Conservation (phyloP, 345 rosid species). For the Tarenaya hassleriana region DNA sequence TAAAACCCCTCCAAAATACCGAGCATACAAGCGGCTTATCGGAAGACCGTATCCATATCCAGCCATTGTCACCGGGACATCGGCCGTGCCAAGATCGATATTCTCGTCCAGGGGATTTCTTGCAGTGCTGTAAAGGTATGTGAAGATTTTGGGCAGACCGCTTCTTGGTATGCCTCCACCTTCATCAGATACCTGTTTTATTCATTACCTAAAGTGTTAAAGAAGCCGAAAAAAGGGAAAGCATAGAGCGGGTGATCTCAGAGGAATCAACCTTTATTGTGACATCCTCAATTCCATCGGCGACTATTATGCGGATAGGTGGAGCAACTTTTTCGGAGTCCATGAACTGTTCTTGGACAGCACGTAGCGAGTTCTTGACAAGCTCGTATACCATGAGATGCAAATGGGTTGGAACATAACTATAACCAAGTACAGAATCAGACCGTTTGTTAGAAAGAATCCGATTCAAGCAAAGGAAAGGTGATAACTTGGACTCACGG, state of each 20-base stretch:
- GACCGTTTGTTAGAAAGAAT: conserved; percentile 3
- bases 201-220: conserved; percentile 56
- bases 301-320: conserved; percentile 73
- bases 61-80: conserved; percentile 73
- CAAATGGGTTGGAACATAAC: conserved; percentile 88
- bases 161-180: conserved; percentile 93
- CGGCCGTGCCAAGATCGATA: conserved; percentile 53
- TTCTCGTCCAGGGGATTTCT: conserved; percentile 76
- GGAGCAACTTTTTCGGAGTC: conserved; percentile 78
- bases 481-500: conserved; percentile 50
- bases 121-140: conserved; percentile 93
- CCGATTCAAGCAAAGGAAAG: background rate
- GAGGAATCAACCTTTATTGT: conserved; percentile 60
- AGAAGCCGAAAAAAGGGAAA: background rate
- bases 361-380: conserved; percentile 92
- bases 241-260: background rate
- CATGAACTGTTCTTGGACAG: conserved; percentile 79
- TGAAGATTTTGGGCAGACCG: conserved; percentile 94
- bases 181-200: too few relatives aligned
- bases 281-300: conserved; percentile 95
- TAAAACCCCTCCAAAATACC: conserved; percentile 94
- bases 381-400: conserved; percentile 93
- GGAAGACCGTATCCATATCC: conserved; percentile 96
- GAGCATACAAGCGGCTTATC: conserved; percentile 90
- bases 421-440: conserved; percentile 21